Evolutionary conservation across 2,329 filamentous ascomycete species (phyloP), one percentile per base, ranked within the genome.

Genomic region (Lachnellula hyalina): DNA sequence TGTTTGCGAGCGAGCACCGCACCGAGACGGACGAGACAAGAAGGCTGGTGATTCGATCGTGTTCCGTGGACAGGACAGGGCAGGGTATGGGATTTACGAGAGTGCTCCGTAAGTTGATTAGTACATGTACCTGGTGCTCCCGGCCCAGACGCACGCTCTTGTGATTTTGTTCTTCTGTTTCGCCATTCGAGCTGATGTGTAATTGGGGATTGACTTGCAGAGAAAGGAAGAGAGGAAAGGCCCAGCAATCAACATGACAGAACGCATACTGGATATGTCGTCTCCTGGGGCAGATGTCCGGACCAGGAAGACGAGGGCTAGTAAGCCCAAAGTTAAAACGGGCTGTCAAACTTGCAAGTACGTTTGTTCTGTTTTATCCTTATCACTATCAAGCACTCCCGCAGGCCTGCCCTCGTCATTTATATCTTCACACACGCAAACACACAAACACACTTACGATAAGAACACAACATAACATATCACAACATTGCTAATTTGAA

Each of bases 331-430:
- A 50, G 65, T 67, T 34, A 67, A 63, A 51, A 68, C 63, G 12
- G 67, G 66, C 4, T 69, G 67, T 55, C 59, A 60, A 49, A 69
- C 67, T 41, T 69, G 67, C 65, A 69, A 67, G 66, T 68, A 57
- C 47, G 65, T 65, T 47, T 32, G 32, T n/a, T 32, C n/a, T 21
- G 4, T 25, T 25, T 5, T 25, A 25, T 25, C 25, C 25, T 46
- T 40, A 5, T 28, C 36, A 21, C 12, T 11, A 32, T 32, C 28
- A 12, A 32, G 11, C 4, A 4, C 11, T 32, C 28, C 28, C 25
- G 25, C 25, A 25, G 25, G 25, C 25, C 11, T 9, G 28, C 9
- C 9, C 28, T 11, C 11, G 9, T 32, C 3, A 32, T 32, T 32
- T 32, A 32, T 32, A 32, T 32, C 28, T 12, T 32, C 28, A 32